Evolutionary conservation across 2,329 filamentous ascomycete genomes (phyloP), one percentile per base, ranked within the genome.

Genomic region (Fusarium caatingaense): DNA sequence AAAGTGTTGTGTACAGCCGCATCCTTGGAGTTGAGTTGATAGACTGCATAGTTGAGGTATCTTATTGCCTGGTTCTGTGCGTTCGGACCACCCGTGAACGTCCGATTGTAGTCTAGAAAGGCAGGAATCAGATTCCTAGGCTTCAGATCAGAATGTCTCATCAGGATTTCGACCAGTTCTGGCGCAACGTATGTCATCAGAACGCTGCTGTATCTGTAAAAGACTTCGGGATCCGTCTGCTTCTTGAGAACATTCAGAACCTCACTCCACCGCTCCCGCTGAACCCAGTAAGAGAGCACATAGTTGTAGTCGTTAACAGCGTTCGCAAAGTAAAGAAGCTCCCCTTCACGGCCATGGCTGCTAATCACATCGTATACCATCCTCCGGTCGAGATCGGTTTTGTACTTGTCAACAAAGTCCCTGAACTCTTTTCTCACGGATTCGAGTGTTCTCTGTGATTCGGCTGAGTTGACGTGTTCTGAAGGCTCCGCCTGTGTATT

Each of bases 171-270:
- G n/a, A 98, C 92, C 25, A 97, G 84, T 55, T 97, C 94, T 8
- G 91, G 87, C 0, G 95, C 89, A 6, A 91, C 91, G 77, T 98
- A 93, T 18, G 90, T 91, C 92, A 99, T 97, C 49, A 99, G 87
- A n/a, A 98, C 94, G 75, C 92, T 97, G 83, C 93, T 96, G 79
- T 98, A 98, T 68, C 93, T 92, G 83, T 98, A 98, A 81, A 98
- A 99, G 47, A 97, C 93, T 53, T 97, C 93, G 0, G 93, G 89
- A 53, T 97, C 92, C 8, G 91, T 97, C 81, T 99, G 96, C 79
- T 92, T 94, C 82, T 98, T 97, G 55, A 99, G 85, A 42, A 98
- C 94, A 58, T 89, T 88, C 71, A 99, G 84, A 4, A 94, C 93
- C 74, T 98, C 94, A 7, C 84, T 82, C 96, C 96, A 99, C 73